Evolutionary conservation across 257 asterid species (phyloP).

Genomic region (Solanum chiquidenum): DNA sequence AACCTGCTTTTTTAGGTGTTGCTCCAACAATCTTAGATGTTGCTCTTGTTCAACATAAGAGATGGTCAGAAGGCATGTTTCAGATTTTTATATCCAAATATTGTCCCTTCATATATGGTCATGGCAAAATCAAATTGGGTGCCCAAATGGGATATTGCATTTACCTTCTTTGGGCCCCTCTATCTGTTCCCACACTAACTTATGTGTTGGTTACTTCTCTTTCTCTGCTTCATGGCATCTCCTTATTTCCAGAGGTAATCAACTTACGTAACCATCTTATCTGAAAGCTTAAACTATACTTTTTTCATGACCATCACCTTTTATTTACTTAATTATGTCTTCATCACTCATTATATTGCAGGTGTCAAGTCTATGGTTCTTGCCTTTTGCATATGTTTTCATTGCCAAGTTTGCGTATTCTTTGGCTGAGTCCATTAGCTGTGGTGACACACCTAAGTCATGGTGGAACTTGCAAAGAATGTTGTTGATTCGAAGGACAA

Average conservation of each 20-base stretch:
- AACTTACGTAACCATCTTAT: neutral
- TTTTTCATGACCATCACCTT: too few species aligned
- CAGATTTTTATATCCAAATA: conserved; percentile 67
- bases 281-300: too few species aligned
- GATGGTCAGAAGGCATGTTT: conserved; percentile 80
- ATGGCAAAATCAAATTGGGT: conserved; percentile 36
- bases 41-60: conserved; percentile 57
- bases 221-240: conserved; percentile 28
- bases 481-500: conserved; percentile 35
- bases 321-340: neutral
- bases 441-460: conserved; percentile 34
- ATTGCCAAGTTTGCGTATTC: conserved; percentile 12
- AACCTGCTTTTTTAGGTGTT: conserved; percentile 53
- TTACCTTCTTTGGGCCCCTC: conserved; percentile 53
- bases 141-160: conserved; percentile 66
- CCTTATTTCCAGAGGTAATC: conserved; percentile 55
- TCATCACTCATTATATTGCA: neutral
- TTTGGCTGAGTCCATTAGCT: conserved; percentile 27
- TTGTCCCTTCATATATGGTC: conserved; percentile 56
- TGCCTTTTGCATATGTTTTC: conserved; percentile 40
- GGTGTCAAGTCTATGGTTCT: conserved; percentile 48
- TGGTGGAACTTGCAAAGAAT: conserved; percentile 72
- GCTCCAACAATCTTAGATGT: conserved; percentile 49
- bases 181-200: conserved; percentile 40
- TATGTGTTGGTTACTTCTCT: conserved; percentile 35